Percentiles rank a stretch among this genome's conserved stretches.
Evolutionary conservation across 441 rosid species (phyloP).

Genomic region (Aleurites moluccanus): DNA sequence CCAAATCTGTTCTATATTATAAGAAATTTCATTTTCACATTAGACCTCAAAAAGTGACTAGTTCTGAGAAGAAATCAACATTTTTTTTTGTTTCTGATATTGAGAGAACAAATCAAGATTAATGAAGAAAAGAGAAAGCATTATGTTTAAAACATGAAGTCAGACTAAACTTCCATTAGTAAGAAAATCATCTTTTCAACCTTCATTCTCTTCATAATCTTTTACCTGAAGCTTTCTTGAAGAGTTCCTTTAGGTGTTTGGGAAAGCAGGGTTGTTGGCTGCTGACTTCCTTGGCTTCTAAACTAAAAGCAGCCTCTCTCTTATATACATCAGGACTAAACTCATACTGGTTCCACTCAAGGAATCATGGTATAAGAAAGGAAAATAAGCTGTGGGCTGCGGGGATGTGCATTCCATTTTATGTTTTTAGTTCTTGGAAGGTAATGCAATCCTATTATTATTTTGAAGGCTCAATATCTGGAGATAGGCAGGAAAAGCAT

Average conservation of each 20-base stretch:
- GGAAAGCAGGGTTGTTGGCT: not conserved
- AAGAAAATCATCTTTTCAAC: not conserved
- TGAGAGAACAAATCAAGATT: not conserved
- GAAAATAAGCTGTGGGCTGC: not conserved
- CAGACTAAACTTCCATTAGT: not conserved
- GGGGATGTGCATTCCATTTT: not conserved
- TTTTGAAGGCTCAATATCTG: not conserved
- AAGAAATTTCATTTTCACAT: too few species aligned
- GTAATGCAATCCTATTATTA: not conserved
- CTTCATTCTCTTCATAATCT: not conserved
- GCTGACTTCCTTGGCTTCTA: not conserved
- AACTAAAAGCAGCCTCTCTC: not conserved
- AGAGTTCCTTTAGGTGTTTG: not conserved
- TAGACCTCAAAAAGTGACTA: not conserved
- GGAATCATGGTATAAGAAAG: not conserved
- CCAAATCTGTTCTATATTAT: not conserved
- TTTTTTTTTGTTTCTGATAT: too few species aligned
- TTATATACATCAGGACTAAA: not conserved
- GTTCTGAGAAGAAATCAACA: not conserved
- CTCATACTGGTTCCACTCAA: not conserved
- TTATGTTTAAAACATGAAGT: not conserved
- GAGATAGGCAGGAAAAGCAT: not conserved
- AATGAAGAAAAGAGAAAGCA: not conserved
- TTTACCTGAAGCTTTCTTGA: not conserved
- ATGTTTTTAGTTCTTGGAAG: not conserved